Evolutionary conservation across 2,329 filamentous ascomycete genomes (phyloP).

Genomic region (Pseudogymnoascus sp.): DNA sequence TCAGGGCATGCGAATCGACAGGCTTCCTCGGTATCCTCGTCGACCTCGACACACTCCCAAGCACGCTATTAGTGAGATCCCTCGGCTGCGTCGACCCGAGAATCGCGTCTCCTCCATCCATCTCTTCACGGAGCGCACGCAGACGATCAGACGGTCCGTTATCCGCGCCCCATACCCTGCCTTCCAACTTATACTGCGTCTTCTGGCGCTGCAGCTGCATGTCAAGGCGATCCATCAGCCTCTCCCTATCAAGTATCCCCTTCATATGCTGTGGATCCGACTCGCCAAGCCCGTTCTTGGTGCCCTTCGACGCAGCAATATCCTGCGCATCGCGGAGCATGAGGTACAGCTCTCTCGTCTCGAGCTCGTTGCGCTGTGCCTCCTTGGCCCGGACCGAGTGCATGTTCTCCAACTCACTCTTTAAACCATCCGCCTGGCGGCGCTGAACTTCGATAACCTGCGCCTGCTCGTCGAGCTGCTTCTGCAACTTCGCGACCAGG

Average conservation of each 20-base stretch:
- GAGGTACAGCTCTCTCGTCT: conserved; percentile 92
- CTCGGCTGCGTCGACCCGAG: conserved; percentile 46
- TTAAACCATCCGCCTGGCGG: conserved; percentile 78
- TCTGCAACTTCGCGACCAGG: conserved; percentile 84
- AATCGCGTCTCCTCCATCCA: conserved; percentile 61
- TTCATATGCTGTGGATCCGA: conserved; percentile 71
- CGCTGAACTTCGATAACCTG: conserved; percentile 83
- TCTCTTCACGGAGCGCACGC: conserved; percentile 84
- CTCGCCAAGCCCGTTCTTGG: conserved; percentile 45
- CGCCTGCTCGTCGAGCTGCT: conserved; percentile 85
- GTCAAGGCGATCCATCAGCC: conserved; percentile 85
- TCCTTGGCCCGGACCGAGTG: conserved; percentile 83
- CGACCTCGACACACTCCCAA: conserved; percentile 62
- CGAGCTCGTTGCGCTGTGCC: conserved; percentile 86
- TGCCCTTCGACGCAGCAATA: conserved; percentile 78
- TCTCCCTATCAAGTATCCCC: conserved; percentile 87
- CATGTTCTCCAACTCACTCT: conserved; percentile 79
- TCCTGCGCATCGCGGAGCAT: conserved; percentile 98
- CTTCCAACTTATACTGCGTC: conserved; percentile 95
- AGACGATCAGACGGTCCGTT: conserved; percentile 84
- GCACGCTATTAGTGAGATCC: conserved; percentile 63
- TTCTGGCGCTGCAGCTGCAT: conserved; percentile 95
- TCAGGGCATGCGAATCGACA: conserved; percentile 31
- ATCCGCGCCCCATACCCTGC: conserved; percentile 76
- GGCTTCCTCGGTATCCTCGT: conserved; percentile 50